These are phyloP conservation scores for Spergularia marina DNA, from an alignment of 148 eudicot genomes.

Conservation along the genomic window DNA sequence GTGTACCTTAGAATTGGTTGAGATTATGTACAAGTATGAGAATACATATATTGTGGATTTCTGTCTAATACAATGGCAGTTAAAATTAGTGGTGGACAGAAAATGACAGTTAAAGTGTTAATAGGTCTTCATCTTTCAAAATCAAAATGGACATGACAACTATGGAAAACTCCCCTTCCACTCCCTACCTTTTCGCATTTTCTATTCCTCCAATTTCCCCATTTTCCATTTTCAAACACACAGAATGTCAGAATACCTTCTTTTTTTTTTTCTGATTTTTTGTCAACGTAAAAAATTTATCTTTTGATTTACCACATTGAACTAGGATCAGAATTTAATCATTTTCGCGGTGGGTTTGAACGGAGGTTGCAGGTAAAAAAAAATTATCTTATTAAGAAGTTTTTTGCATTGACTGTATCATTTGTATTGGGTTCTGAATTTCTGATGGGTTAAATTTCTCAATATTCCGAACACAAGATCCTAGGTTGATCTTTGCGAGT, in stretches of 20 bases:
- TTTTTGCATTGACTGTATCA: slow-evolving; percentile 4
- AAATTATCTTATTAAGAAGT: not conserved
- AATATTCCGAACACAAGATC: not conserved
- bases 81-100: slow-evolving; percentile 7
- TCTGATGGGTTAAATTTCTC: not conserved
- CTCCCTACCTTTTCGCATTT: slow-evolving; percentile 14
- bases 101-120: slow-evolving; percentile 20
- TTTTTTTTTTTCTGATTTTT: not conserved
- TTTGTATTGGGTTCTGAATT: not conserved
- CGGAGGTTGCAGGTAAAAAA: slow-evolving; percentile 2
- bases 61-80: slow-evolving; percentile 10
- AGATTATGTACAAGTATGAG: no score
- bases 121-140: slow-evolving; percentile 6
- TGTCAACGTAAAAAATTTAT: not conserved
- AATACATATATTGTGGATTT: not conserved
- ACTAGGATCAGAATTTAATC: no score
- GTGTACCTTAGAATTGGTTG: not conserved
- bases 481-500: no score
- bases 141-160: slow-evolving; percentile 6
- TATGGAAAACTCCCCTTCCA: slow-evolving; percentile 1
- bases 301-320: not conserved
- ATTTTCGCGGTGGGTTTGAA: not conserved
- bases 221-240: not conserved
- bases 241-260: not conserved
- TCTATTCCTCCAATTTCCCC: not conserved